phyloP scores from a whole-genome alignment of 306 rosid genomes.

The Carpinus viminea region DNA sequence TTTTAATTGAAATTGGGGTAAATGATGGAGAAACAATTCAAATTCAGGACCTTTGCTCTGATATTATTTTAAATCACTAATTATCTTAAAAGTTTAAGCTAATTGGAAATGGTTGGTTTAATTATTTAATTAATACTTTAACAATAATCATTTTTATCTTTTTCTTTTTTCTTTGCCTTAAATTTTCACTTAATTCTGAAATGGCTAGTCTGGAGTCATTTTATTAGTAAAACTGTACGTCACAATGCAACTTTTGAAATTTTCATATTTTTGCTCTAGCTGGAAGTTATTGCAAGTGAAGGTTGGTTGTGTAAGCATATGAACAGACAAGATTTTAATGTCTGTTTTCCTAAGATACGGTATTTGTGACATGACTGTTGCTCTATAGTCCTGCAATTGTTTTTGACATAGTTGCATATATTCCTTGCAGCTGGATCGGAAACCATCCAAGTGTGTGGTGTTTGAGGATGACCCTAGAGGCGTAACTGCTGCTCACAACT shows the following conservation, averaged over 20 bases:
- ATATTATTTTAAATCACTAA: no score
- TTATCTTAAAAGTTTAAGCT: no score
- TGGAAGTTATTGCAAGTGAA: background rate
- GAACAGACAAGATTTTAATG: background rate
- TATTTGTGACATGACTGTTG: background rate
- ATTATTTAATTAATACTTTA: no score
- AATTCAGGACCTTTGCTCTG: no score
- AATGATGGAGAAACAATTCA: no score
- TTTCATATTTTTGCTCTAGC: background rate
- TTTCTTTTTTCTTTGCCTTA: background rate
- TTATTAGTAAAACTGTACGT: background rate
- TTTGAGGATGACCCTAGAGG: slow-evolving; percentile 98
- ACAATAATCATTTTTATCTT: background rate
- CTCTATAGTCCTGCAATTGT: slow-evolving; percentile 8
- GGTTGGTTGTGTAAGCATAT: background rate
- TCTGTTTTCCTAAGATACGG: background rate
- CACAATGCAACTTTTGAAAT: background rate
- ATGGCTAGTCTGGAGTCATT: background rate
- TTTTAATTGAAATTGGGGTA: no score
- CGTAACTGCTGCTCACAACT: slow-evolving; percentile 96
- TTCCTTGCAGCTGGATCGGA: slow-evolving; percentile 76
- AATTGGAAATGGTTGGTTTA: no score
- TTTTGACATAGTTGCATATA: slow-evolving; percentile 27
- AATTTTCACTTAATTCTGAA: background rate
- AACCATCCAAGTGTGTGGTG: slow-evolving; percentile 95